A percentile compares a stretch with the other conserved stretches of the same genome.
These are phyloP conservation scores for Raphanus raphanistrum DNA, from an alignment of 345 rosid genomes.

Conservation along the genomic window DNA sequence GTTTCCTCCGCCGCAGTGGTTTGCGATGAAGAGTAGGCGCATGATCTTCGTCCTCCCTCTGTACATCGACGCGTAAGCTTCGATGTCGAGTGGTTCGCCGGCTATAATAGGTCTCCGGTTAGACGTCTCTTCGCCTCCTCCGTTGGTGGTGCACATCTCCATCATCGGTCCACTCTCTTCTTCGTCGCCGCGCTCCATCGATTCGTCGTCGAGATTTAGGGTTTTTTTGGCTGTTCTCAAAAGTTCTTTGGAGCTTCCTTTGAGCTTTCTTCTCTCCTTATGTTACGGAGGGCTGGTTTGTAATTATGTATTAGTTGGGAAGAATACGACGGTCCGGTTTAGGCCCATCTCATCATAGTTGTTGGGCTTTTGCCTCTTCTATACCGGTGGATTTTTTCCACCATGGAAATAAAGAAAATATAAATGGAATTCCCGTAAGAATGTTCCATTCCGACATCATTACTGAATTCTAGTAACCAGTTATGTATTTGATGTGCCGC, in stretches of 20 bases:
- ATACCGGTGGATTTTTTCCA: no score
- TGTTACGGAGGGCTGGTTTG: constrained; percentile 12
- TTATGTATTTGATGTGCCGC: no score
- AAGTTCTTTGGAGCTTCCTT: neutral
- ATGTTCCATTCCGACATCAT: no score
- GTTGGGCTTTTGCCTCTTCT: neutral
- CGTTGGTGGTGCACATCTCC: constrained; percentile 71
- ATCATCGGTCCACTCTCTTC: constrained; percentile 51
- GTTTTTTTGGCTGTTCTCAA: constrained; percentile 19
- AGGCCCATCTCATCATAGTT: constrained; percentile 32
- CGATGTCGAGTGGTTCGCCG: constrained; percentile 90
- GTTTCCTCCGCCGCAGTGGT: constrained; percentile 66
- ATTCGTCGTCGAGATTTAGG: constrained; percentile 39
- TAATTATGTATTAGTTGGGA: neutral
- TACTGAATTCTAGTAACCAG: no score
- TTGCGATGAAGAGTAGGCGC: constrained; percentile 81
- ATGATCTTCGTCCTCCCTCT: constrained; percentile 82
- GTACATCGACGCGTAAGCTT: constrained; percentile 88
- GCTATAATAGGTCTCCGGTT: constrained; percentile 65
- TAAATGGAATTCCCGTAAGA: no score
- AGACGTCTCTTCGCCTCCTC: constrained; percentile 50
- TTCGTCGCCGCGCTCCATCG: constrained; percentile 82
- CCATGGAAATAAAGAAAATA: no score
- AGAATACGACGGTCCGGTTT: constrained; percentile 23
- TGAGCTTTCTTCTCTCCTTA: neutral